phyloP scores from a whole-genome alignment of 1,284 basidiomycete genomes.

The Cutaneotrichosporon curvatum region DNA sequence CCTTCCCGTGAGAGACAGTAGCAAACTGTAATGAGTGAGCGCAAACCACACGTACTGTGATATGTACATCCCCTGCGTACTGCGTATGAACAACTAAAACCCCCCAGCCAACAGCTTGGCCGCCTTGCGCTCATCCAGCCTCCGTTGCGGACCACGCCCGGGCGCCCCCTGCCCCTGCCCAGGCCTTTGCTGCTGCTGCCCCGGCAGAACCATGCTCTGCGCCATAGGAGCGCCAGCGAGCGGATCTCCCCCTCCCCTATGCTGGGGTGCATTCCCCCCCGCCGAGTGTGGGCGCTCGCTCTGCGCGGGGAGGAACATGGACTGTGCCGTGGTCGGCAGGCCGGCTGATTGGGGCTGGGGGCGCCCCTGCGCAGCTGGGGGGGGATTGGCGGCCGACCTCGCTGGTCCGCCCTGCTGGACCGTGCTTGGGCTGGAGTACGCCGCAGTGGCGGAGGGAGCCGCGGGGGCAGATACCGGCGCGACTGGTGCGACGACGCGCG shows the following conservation, averaged over 20 bases:
- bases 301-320: conserved; percentile 38
- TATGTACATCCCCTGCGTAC: no score
- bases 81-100: conserved; percentile 20
- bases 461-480: background rate
- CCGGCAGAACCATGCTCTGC: conserved; percentile 40
- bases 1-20: no score
- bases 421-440: no score
- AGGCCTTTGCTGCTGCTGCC: conserved; percentile 12
- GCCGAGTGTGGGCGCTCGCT: conserved; percentile 2
- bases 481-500: conserved; percentile 19
- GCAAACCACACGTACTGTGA: no score
- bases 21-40: no score
- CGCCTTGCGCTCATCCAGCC: conserved; percentile 41
- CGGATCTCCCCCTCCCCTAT: conserved; percentile 4
- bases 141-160: conserved; percentile 20
- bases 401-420: no score
- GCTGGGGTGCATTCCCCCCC: conserved; percentile 3
- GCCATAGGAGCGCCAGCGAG: conserved; percentile 21
- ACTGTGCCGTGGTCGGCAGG: no score
- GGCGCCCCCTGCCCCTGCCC: no score
- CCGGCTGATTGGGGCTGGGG: no score
- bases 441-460: background rate
- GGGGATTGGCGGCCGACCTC: no score
- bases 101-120: conserved; percentile 43
- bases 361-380: no score